Evolutionary conservation across 108 stramenopile species (phyloP), one percentile per base, ranked within the genome.

Genomic region (Cyclotella cryptica): DNA sequence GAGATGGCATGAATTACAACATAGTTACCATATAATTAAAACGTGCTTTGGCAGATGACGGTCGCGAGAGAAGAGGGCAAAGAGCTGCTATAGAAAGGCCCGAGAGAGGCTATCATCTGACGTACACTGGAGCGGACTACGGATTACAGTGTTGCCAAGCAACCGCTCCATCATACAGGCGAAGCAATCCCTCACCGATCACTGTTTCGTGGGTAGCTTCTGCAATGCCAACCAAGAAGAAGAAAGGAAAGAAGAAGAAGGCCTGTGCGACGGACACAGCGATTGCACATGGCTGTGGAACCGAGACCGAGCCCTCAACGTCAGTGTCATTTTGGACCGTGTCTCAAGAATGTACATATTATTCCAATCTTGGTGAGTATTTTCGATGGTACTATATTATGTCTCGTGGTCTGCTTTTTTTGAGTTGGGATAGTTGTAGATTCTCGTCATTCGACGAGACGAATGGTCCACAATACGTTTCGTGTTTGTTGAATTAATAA

Each of bases 281-380:
- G 6, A 17, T 3, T 17, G 18, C 15, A 49, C 15, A 49, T 49
- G 47, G 47, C 47, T 9, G 2, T 7, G 47, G 9, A 1, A n/a
- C 9, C 1, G 47, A 17, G 47, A n/a, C 47, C 3, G 55, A 12
- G 24, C n/a, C n/a, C n/a, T n/a, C n/a, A n/a, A n/a, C 21, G 24
- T 1, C n/a, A 24, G n/a, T 21, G n/a, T 55, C 55, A 12, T 62
- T 61, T 73, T 76, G 75, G 75, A 28, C 75, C 2, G 17, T 40
- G 3, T 35, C 66, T 39, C 55, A 74, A 40, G 80, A 81, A 65
- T 75, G 73, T 42, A 61, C 51, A 29, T 69, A 81, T 59, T 75
- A 81, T 43, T 73, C 80, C 21, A 62, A 62, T 35, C 19, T 62
- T 9, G 61, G 61, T 62, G 2, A 55, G 55, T 24, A 21, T 12